phyloP scores from a whole-genome alignment of 306 rosid genomes.

The Lathyrus sativus region DNA sequence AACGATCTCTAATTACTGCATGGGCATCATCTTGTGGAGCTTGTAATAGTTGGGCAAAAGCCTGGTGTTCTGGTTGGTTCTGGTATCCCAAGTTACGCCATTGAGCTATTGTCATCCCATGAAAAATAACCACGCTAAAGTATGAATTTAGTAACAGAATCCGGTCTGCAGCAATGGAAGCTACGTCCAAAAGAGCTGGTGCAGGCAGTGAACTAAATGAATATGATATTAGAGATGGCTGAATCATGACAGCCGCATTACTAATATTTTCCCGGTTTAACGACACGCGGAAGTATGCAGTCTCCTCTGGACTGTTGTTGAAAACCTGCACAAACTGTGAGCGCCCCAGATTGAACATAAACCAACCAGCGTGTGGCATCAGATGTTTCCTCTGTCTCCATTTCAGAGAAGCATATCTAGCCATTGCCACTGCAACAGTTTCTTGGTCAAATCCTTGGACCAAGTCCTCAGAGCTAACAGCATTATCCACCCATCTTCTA shows the following conservation, averaged over 20 bases:
- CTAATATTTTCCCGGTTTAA: constrained; percentile 89
- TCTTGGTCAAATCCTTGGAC: constrained; percentile 98
- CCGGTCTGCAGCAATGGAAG: constrained; percentile 86
- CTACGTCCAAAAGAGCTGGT: constrained; percentile 91
- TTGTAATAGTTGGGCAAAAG: constrained; percentile 79
- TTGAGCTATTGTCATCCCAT: constrained; percentile 98
- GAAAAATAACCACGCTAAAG: constrained; percentile 91
- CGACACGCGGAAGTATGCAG: constrained; percentile 93
- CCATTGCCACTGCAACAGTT: constrained; percentile 96
- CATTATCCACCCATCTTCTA: constrained; percentile 84
- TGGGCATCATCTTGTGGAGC: constrained; percentile 86
- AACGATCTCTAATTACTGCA: constrained; percentile 65
- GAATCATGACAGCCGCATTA: constrained; percentile 98
- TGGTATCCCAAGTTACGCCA: constrained; percentile 99
- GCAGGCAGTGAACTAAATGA: constrained; percentile 86
- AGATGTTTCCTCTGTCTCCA: constrained; percentile 95
- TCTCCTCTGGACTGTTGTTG: constrained; percentile 99
- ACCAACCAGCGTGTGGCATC: constrained; percentile 96
- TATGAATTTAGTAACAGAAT: constrained; percentile 90
- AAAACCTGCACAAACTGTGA: constrained; percentile 99
- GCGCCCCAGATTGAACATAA: constrained; percentile 89
- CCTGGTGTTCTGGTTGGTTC: constrained; percentile 89
- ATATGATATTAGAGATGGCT: constrained; percentile 85
- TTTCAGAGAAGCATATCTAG: constrained; percentile 83
- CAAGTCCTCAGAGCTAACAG: constrained; percentile 91